Conservation (phyloP, 2,329 filamentous ascomycete genomes). For the Westerdykella aurantiaca region DNA sequence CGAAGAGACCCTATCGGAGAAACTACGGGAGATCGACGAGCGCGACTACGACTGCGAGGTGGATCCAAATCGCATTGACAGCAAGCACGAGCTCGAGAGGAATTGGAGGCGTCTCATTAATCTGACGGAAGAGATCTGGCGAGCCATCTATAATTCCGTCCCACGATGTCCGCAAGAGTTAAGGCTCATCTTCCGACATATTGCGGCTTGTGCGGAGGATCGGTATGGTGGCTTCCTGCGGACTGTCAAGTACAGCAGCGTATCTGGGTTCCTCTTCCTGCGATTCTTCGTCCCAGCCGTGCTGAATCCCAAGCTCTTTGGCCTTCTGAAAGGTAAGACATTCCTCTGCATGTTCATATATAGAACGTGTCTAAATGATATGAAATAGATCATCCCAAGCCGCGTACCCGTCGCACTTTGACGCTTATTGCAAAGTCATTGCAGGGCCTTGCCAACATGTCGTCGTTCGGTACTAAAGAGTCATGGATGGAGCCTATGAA, state of each 20-base stretch:
- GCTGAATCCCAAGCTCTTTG: conserved; percentile 89
- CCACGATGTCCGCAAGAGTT: conserved; percentile 73
- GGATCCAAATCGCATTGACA: conserved; percentile 71
- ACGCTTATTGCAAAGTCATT: conserved; percentile 90
- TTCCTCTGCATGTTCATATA: not conserved
- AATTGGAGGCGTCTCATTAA: conserved; percentile 76
- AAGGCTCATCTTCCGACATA: conserved; percentile 80
- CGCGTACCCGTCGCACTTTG: conserved; percentile 76
- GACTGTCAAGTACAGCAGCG: conserved; percentile 86
- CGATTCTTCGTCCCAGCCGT: conserved; percentile 97
- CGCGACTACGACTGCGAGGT: conserved; percentile 91
- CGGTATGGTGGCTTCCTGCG: conserved; percentile 89
- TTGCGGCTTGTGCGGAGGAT: conserved; percentile 87
- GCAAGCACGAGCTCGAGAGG: conserved; percentile 65
- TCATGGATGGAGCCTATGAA: conserved; percentile 99
- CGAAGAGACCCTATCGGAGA: conserved; percentile 78
- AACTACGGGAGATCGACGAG: conserved; percentile 83
- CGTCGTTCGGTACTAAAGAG: conserved; percentile 88
- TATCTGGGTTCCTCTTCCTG: conserved; percentile 89
- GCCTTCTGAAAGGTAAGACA: conserved; percentile 62
- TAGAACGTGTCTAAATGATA: conserved; percentile 8
- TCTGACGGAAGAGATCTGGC: conserved; percentile 79
- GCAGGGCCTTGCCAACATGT: conserved; percentile 85
- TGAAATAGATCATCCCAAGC: conserved; percentile 66
- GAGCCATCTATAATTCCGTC: conserved; percentile 70